These are phyloP conservation scores for Coleophoma eucalyptorum DNA, from an alignment of 2,329 filamentous ascomycete species.

Conservation along the genomic window DNA sequence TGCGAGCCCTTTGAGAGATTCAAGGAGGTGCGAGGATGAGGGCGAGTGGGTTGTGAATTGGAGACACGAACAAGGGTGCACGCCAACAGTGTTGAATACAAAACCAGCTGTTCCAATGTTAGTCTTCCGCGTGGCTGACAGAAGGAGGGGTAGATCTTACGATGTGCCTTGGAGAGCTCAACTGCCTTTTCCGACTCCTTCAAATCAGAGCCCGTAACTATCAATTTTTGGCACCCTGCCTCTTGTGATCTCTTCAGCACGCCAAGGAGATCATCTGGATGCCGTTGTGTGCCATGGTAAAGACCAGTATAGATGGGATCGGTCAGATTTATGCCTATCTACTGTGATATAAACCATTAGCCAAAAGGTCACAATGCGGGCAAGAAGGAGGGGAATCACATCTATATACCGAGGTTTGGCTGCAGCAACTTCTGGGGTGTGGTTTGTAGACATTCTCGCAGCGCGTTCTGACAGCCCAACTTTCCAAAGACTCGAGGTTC, in stretches of 20 bases:
- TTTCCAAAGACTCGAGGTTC: not conserved
- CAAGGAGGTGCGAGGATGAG: slow-evolving; percentile 45
- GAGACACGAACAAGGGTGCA: slow-evolving; percentile 86
- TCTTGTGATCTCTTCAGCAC: slow-evolving; percentile 76
- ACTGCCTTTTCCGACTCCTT: slow-evolving; percentile 73
- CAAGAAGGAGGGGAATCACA: slow-evolving; percentile 33
- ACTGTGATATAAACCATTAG: slow-evolving; percentile 12
- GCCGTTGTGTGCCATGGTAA: slow-evolving; percentile 75
- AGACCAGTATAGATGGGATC: slow-evolving; percentile 85
- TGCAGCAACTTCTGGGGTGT: not conserved
- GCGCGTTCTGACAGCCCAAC: not conserved
- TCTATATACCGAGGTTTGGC: slow-evolving; percentile 54
- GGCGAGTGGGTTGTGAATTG: slow-evolving; percentile 63
- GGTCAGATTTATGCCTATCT: slow-evolving; percentile 93
- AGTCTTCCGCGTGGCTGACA: slow-evolving; percentile 9
- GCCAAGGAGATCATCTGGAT: slow-evolving; percentile 69
- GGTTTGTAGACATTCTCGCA: not conserved
- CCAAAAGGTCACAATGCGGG: not conserved
- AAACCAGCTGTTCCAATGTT: slow-evolving; percentile 54
- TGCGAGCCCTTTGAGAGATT: slow-evolving; percentile 61
- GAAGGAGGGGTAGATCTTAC: slow-evolving; percentile 42
- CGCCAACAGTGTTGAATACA: slow-evolving; percentile 87
- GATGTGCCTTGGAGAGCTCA: slow-evolving; percentile 67
- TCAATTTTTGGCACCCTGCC: slow-evolving; percentile 82
- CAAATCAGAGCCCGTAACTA: slow-evolving; percentile 89